Evolutionary conservation across 805 yeast genomes (phyloP), one percentile per base, ranked within the genome.

Genomic region (Komagataella ulmi): DNA sequence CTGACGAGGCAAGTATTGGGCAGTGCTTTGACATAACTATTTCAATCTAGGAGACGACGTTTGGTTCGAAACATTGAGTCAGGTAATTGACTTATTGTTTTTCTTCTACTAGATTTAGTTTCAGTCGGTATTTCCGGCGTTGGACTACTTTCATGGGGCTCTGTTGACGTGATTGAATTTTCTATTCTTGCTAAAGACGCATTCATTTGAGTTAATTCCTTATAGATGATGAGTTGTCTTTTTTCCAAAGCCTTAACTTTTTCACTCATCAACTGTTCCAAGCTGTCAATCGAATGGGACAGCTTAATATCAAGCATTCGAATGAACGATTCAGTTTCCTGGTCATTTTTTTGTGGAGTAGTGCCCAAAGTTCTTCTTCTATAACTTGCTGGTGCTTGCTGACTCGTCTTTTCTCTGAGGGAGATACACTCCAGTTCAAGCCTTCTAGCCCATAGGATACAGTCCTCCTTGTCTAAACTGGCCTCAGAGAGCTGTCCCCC

Each of bases 341-440:
- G 40, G 14, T 30, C 40, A 14, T 8, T 30, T 30, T 30, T 30
- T 8, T 30, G 40, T 30, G 40, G 40, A 10, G 40, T 5, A 8
- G 40, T 30, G 40, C 40, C n/a, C 40, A 30, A 10, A 4, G 40
- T 49, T 44, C 21, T 51, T 52, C 19, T 46, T 47, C 6, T 58
- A 51, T 21, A 56, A 45, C 24, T 52, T 54, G 43, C 56, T 50
- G 7, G 58, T 18, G 51, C 54, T 30, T 59, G 47, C 17, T 55
- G 56, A 2, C 52, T 50, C 36, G 63, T 55, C 10, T 64, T 61
- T 10, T 67, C 67, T 46, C 76, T 60, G 23, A 74, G 56, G 30
- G 73, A 78, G 1, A 72, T 61, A 12, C 73, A 65, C 53, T 77
- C 81, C 50, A 76, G 53, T 54, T 77, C 82, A 17, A 77, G 57